Evolutionary conservation across 352 stramenopile genomes (phyloP).

Genomic region (Globisporangium nagaii): DNA sequence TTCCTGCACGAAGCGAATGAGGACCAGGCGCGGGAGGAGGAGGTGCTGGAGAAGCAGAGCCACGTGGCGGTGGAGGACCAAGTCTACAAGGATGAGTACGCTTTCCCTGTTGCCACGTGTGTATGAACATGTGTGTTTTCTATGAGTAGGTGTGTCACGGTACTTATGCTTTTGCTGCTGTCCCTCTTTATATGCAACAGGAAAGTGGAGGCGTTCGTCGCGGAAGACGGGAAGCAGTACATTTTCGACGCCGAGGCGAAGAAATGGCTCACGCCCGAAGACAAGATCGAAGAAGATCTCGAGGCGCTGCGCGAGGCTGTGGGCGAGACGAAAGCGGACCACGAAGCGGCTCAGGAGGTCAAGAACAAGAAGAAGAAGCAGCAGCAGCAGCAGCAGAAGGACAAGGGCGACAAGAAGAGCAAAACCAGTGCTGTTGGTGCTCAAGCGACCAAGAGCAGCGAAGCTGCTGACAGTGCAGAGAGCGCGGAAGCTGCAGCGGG

Average conservation of each 20-base stretch:
- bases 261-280: conserved; percentile 62
- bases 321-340: conserved; percentile 15
- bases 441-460: neutral
- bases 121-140: too few relatives aligned
- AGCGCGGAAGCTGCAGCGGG: neutral
- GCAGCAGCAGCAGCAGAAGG: conserved; percentile 21
- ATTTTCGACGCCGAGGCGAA: conserved; percentile 63
- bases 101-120: neutral
- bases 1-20: conserved; percentile 68
- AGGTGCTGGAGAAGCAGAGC: conserved; percentile 37
- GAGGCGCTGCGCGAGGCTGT: conserved; percentile 47
- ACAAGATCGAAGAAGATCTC: conserved; percentile 71
- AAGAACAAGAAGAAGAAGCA: conserved; percentile 36
- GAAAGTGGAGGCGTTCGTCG: conserved; percentile 37
- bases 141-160: too few relatives aligned
- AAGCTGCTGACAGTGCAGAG: neutral
- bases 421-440: conserved; percentile 14
- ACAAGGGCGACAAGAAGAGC: conserved; percentile 23
- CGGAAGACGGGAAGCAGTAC: conserved; percentile 67
- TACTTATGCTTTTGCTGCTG: neutral
- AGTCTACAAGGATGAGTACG: conserved; percentile 50
- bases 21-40: conserved; percentile 46
- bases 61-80: conserved; percentile 38
- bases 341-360: conserved; percentile 4
- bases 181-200: conserved; percentile 10